These are phyloP conservation scores for Tolypocladium ophioglossoides DNA, from an alignment of 2,329 filamentous ascomycete species.

Conservation along the genomic window DNA sequence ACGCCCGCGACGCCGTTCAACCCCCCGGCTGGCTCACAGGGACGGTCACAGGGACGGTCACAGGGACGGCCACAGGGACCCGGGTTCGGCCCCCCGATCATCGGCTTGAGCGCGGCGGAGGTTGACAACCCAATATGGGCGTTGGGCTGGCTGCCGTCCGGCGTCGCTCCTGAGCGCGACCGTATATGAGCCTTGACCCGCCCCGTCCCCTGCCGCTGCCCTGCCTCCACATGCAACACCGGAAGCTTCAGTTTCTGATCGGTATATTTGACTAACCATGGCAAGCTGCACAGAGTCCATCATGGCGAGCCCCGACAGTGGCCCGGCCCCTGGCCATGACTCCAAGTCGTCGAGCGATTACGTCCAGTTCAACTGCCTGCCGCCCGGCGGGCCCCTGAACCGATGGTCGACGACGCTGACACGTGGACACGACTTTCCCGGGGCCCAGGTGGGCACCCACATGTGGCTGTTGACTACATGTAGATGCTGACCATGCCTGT, in stretches of 20 bases:
- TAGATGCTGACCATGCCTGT: constrained; percentile 1
- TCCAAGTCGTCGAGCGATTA: constrained; percentile 41
- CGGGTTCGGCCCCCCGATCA: background rate
- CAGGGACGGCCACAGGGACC: background rate
- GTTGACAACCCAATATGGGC: background rate
- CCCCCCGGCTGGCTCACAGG: background rate
- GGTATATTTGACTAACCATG: background rate
- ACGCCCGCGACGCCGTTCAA: background rate
- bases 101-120: background rate
- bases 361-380: constrained; percentile 40
- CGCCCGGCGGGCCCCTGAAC: constrained; percentile 55
- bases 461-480: too few species aligned
- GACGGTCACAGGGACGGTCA: background rate
- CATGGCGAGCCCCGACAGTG: constrained; percentile 15
- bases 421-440: constrained; percentile 78
- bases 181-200: background rate
- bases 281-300: background rate
- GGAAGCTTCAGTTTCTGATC: too few species aligned
- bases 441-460: constrained; percentile 61
- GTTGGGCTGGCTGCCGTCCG: background rate
- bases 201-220: background rate
- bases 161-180: background rate
- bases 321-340: constrained; percentile 15
- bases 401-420: constrained; percentile 79
- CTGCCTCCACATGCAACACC: background rate